These are phyloP conservation scores for Grosmannia huntii DNA, from an alignment of 2,329 filamentous ascomycete genomes.

Conservation along the genomic window DNA sequence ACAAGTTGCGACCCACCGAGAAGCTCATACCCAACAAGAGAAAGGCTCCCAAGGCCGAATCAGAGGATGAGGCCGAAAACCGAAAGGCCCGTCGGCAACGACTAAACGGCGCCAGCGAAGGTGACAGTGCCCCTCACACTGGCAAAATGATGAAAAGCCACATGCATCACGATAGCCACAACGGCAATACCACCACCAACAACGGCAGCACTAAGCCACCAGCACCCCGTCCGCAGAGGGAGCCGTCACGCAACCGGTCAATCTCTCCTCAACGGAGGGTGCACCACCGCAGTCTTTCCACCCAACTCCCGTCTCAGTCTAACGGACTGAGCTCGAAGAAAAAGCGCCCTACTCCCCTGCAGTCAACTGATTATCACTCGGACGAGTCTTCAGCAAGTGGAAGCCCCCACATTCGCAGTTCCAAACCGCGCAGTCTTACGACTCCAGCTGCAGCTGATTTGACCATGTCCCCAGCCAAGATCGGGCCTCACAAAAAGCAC, in stretches of 20 bases:
- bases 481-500: constrained; percentile 67
- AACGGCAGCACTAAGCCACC: constrained; percentile 16
- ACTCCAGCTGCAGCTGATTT: constrained; percentile 45
- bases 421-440: constrained; percentile 42
- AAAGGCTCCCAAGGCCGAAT: constrained; percentile 39
- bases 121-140: constrained; percentile 9
- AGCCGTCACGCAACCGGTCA: constrained; percentile 32
- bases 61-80: constrained; percentile 42
- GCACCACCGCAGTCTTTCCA: constrained; percentile 53
- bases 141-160: constrained; percentile 1
- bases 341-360: constrained; percentile 48
- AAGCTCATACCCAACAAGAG: constrained; percentile 36
- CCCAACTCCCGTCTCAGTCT: constrained; percentile 43
- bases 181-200: constrained; percentile 1
- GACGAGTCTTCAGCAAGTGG: constrained; percentile 52
- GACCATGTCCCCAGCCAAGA: constrained; percentile 53
- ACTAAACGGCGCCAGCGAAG: constrained; percentile 28
- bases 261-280: constrained; percentile 44
- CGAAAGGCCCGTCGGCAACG: constrained; percentile 43
- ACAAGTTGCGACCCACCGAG: constrained; percentile 31
- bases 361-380: constrained; percentile 52
- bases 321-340: constrained; percentile 48
- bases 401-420: constrained; percentile 45
- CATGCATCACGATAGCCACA: constrained; percentile 14
- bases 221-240: constrained; percentile 20